A percentile compares a stretch with the other conserved stretches of the same genome.
Evolutionary conservation across 2,329 filamentous ascomycete species (phyloP).

Genomic region (Blastomyces percursus): DNA sequence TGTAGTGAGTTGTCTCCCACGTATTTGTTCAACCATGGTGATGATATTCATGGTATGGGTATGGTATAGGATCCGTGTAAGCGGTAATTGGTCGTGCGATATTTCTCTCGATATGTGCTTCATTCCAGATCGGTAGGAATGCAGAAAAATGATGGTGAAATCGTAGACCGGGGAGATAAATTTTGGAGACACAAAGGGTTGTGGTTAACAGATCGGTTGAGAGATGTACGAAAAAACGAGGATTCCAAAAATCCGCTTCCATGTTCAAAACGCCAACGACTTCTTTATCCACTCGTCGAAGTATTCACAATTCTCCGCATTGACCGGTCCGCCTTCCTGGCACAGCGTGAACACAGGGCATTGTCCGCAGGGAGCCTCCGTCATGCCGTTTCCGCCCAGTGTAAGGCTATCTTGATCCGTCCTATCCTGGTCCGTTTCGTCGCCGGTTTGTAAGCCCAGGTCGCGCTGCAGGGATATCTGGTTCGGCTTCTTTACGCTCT

Average conservation of each 20-base stretch:
- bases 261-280: slow-evolving; percentile 26
- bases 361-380: slow-evolving; percentile 77
- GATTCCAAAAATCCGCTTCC: not conserved
- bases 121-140: not conserved
- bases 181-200: not conserved
- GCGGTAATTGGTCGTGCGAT: not conserved
- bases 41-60: not conserved
- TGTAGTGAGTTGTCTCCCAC: not conserved
- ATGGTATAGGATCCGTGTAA: not conserved
- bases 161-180: not conserved
- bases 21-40: not conserved
- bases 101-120: not conserved
- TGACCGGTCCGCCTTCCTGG: slow-evolving; percentile 80
- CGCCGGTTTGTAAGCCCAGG: slow-evolving; percentile 24
- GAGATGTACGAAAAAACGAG: not conserved
- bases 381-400: slow-evolving; percentile 59
- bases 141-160: not conserved
- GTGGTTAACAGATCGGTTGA: not conserved
- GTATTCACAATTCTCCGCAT: slow-evolving; percentile 81
- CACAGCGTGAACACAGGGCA: slow-evolving; percentile 93
- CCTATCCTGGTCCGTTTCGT: slow-evolving; percentile 23
- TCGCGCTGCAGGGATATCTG: slow-evolving; percentile 24
- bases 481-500: slow-evolving; percentile 32
- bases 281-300: slow-evolving; percentile 69
- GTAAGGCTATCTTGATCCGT: slow-evolving; percentile 28